These are phyloP conservation scores for Talinum fruticosum DNA, from an alignment of 148 eudicot genomes.

Conservation along the genomic window DNA sequence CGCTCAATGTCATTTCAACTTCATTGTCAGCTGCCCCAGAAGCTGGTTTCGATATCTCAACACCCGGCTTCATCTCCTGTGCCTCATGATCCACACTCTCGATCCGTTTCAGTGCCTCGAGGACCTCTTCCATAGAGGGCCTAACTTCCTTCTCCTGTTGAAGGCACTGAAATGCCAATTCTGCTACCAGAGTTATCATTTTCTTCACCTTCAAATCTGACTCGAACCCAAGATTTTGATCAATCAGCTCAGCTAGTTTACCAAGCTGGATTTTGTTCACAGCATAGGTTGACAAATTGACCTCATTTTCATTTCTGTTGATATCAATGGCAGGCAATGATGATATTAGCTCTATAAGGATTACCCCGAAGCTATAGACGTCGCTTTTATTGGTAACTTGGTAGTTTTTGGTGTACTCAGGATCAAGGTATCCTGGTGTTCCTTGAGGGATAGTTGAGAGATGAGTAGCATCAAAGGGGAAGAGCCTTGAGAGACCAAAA, in stretches of 20 bases:
- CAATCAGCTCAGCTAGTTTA: no score
- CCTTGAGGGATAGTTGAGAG: constrained; percentile 49
- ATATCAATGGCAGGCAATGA: constrained; percentile 56
- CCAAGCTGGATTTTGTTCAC: constrained; percentile 44
- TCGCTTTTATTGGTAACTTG: constrained; percentile 50
- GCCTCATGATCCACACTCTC: neutral
- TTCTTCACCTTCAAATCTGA: no score
- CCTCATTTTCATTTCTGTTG: constrained; percentile 41
- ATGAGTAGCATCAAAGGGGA: constrained; percentile 44
- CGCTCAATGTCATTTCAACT: neutral
- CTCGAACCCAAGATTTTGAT: no score
- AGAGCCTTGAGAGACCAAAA: constrained; percentile 54
- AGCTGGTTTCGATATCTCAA: no score
- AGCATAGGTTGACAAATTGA: constrained; percentile 52
- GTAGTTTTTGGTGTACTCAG: constrained; percentile 53
- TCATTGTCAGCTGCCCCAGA: no score
- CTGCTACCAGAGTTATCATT: no score
- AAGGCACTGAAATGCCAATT: no score
- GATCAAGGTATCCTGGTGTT: constrained; percentile 48
- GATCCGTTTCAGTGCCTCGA: neutral
- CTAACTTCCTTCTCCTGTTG: no score
- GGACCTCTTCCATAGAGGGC: no score
- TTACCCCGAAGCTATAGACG: constrained; percentile 44
- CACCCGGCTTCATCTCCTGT: neutral
- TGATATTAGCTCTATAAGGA: constrained; percentile 61